Evolutionary conservation across 371 early-diverging fungal genomes (phyloP), one percentile per base, ranked within the genome.

Genomic region (Mucor ambiguus): DNA sequence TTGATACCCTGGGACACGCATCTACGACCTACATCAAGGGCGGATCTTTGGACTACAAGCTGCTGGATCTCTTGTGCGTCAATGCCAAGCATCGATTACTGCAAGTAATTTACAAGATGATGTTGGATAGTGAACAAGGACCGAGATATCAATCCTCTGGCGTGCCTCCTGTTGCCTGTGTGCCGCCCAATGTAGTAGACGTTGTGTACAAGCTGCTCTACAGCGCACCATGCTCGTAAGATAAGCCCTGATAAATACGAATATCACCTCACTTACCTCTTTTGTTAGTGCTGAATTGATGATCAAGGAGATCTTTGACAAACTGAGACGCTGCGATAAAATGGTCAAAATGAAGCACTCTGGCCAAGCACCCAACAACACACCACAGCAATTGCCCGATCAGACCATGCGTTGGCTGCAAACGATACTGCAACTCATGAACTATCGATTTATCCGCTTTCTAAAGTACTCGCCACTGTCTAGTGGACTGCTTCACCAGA

Each of bases 21-120:
- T 78, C 81, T 3, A 84, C 90, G 4, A 90, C 87, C 52, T 93
- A 86, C 66, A 73, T 88, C 55, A 87, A 85, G 38, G 93, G 93
- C n/a, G 92, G 92, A 10, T 84, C 80, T 43, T 64, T 92, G 6
- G 82, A 77, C 49, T 88, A 90, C 66, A 84, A 85, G 43, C 66
- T 91, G 8, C 66, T 92, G 43, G 93, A 92, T 66, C 74, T 89
- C 35, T 73, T 92, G n/a, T 88, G 90, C 68, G 82, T 92, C 26
- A 84, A 84, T 64, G 84, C 87, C 22, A 92, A 92, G 70, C 87
- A 91, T 66, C 75, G 89, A 60, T 72, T 93, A 57, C 68, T 91
- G 54, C 88, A 91, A 60, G 73, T 92, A 20, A 88, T 93, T 44
- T 90, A 91, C 73, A 93, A 90, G 71, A 92, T 91, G 92, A 90